Base-by-base conservation (phyloP, 208 protist genomes). In the Kentomonas sorsogonicus region DNA sequence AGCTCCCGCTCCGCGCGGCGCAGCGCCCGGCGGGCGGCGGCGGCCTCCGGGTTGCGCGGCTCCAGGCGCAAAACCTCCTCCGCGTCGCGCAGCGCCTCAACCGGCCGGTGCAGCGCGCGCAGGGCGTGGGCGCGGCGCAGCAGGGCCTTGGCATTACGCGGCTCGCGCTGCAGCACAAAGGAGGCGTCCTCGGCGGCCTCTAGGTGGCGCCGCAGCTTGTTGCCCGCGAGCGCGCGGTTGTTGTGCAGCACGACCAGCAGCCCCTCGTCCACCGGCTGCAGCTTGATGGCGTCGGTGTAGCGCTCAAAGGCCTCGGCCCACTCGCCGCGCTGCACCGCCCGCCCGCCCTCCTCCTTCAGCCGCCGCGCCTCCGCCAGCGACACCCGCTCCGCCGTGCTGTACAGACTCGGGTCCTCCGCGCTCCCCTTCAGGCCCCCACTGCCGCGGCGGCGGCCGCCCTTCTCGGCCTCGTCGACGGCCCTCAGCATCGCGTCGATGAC, bases 81-180 rank as follows among this genome's bases (percentile, higher is more conserved):
- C 13, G 60, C 61, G 56, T 80, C 74, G 9, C 31, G 43, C n/a
- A 76, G 45, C 13, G 74, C 74, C 31, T 80, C 74, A 5, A 73
- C 22, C 1, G 74, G 74, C 5, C 74, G 62, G 20, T 59, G 68
- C 20, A 76, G 29, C 27, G 59, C 45, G 18, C 63, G 53, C 9
- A 80, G 65, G 16, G 69, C 74, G 6, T 48, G 53, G 11, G 69
- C 68, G 1, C 74, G 63, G 16, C 74, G 68, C 13, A 80, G 59
- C 25, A 72, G 51, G 25, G 74, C 74, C 65, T 80, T 80, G 23
- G 73, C 61, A 53, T 80, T 75, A 10, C n/a, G 47, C 43, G 63
- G 54, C 15, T 75, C 60, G 18, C 44, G 61, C 3, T 16, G 44
- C 16, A 80, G 61, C 18, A 80, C 69, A 52, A 47, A 68, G 23